Evolutionary conservation across 2,329 filamentous ascomycete genomes (phyloP).

Genomic region (Chlorencoelia australis): DNA sequence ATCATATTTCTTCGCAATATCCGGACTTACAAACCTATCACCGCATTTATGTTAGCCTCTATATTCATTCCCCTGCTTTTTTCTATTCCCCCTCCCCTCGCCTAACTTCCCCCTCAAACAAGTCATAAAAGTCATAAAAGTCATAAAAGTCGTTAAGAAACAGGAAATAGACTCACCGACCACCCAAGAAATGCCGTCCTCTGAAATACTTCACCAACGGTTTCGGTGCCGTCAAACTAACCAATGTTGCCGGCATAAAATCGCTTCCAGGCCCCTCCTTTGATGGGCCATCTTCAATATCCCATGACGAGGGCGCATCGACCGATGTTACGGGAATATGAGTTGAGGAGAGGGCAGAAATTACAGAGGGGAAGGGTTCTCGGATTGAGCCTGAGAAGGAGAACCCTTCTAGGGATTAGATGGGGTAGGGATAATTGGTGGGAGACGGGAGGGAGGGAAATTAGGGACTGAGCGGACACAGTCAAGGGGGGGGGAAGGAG

Average conservation of each 20-base stretch:
- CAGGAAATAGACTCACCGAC: constrained; percentile 43
- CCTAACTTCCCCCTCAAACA: neutral
- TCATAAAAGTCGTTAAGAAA: neutral
- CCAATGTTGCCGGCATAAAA: constrained; percentile 70
- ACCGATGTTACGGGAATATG: constrained; percentile 74
- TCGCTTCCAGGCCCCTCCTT: constrained; percentile 63
- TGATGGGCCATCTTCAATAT: constrained; percentile 80
- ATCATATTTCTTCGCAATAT: constrained; percentile 75
- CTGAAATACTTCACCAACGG: constrained; percentile 75
- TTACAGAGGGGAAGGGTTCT: constrained; percentile 81
- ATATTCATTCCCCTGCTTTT: constrained; percentile 9
- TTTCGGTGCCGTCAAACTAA: constrained; percentile 90
- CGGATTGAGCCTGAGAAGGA: constrained; percentile 86
- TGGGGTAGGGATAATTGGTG: constrained; percentile 4
- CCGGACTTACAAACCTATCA: constrained; percentile 70
- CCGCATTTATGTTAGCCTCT: no score
- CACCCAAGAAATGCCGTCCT: constrained; percentile 86
- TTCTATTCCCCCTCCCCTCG: no score
- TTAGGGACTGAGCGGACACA: neutral
- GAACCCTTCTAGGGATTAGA: constrained; percentile 50
- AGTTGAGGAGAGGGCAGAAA: constrained; percentile 64
- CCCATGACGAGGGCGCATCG: constrained; percentile 90
- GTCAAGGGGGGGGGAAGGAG: neutral
- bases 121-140: neutral
- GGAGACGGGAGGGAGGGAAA: constrained; percentile 6